phyloP scores from a whole-genome alignment of 2,329 filamentous ascomycete species.

The Magnaporthales sp. region DNA sequence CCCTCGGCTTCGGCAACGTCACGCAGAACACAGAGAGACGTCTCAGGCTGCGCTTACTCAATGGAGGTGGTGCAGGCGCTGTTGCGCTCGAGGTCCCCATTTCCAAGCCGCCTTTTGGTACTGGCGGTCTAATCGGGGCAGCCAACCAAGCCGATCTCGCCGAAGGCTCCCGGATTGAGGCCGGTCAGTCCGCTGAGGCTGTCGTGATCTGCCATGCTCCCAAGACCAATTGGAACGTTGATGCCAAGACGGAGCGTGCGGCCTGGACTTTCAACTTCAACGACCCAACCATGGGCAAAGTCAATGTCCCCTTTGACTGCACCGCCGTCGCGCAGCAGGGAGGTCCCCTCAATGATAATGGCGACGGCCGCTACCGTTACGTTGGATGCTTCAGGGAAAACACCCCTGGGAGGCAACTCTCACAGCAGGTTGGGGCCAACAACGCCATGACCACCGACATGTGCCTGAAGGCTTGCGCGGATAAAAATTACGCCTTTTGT shows the following conservation, averaged over 20 bases:
- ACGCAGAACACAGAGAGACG: constrained; percentile 38
- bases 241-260: constrained; percentile 37
- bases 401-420: constrained; percentile 43
- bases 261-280: constrained; percentile 50
- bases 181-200: constrained; percentile 42
- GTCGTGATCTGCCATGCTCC: constrained; percentile 45
- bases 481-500: constrained; percentile 29
- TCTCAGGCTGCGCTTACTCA: constrained; percentile 44
- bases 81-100: constrained; percentile 45
- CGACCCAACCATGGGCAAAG: constrained; percentile 42
- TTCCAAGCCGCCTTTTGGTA: constrained; percentile 51
- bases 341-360: constrained; percentile 33
- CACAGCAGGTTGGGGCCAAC: constrained; percentile 30
- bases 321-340: constrained; percentile 43
- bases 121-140: constrained; percentile 42
- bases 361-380: constrained; percentile 41
- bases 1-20: constrained; percentile 48
- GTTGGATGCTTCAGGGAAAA: constrained; percentile 47
- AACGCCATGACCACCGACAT: constrained; percentile 30
- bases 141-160: constrained; percentile 48
- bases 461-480: constrained; percentile 35
- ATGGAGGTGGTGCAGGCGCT: constrained; percentile 39
- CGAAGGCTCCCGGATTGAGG: constrained; percentile 41
- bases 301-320: constrained; percentile 42
- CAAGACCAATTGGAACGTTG: constrained; percentile 46